Conservation (phyloP, 2,329 filamentous ascomycete species). For the Epichloe baconii region DNA sequence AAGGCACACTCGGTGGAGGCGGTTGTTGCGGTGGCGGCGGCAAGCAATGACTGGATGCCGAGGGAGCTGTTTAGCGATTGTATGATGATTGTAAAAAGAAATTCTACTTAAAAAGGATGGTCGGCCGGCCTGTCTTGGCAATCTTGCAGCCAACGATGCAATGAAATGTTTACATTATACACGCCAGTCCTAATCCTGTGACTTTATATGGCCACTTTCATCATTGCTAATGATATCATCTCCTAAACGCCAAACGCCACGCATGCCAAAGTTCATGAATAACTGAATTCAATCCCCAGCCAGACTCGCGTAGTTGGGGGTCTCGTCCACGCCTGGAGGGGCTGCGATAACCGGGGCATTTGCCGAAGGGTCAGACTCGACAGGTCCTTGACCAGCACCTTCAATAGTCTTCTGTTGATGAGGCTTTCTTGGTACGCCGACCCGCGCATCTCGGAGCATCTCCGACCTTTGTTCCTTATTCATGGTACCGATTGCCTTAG, state of each 20-base stretch:
- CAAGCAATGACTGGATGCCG: not conserved
- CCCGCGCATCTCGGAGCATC: conserved; percentile 61
- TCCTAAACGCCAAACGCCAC: conserved; percentile 19
- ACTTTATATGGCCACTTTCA: not conserved
- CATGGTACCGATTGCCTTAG: conserved; percentile 83
- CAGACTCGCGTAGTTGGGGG: conserved; percentile 69
- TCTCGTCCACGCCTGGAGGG: conserved; percentile 65
- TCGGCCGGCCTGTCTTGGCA: not conserved
- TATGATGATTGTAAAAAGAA: conserved; percentile 12
- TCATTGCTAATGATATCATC: not conserved
- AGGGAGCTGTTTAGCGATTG: not conserved
- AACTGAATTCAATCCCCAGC: conserved; percentile 52
- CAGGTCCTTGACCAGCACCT: conserved; percentile 24
- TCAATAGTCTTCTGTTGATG: conserved; percentile 18
- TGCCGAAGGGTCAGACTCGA: conserved; percentile 18
- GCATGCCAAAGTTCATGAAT: conserved; percentile 6
- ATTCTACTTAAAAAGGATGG: not conserved
- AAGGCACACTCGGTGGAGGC: conserved; percentile 17
- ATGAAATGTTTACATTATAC: not conserved
- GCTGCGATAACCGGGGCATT: conserved; percentile 43
- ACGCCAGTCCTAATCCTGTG: conserved; percentile 3
- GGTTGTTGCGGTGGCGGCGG: conserved; percentile 15
- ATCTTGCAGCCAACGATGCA: conserved; percentile 3
- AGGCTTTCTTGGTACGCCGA: conserved; percentile 19
- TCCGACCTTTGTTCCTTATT: conserved; percentile 71